Base-by-base conservation (phyloP, 371 early-diverging fungal species). In the Basidiobolus heterosporus region DNA sequence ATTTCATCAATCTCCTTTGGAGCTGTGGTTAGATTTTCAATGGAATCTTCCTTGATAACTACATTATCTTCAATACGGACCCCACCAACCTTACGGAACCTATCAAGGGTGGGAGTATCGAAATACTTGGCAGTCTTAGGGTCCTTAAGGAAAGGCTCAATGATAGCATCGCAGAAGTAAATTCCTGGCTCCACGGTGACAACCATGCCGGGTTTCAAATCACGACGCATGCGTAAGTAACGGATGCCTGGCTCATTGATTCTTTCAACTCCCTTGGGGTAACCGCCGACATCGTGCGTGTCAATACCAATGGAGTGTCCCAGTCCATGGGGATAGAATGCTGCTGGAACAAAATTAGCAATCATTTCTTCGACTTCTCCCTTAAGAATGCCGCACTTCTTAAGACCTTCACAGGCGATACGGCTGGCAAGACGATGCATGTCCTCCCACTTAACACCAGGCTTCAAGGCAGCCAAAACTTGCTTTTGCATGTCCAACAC, bases 181-280 rank as follows among this genome's bases (percentile, higher is more conserved):
- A 75, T 71, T 69, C 94, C 94, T 20, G 94, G 94, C 62, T 94
- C 94, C 24, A 91, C 87, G 13, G 94, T 94, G 36, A 94, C 82
- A 11, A 80, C 83, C 75, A 89, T 88, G 22, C 85, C 81, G 15
- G 74, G 59, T 48, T 71, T 66, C 42, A 94, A 70, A 9, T 61
- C 61, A 54, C 94, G 77, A 38, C 89, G 79, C 75, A 89, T 80
- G 35, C 94, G 80, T 51, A 94, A 64, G 59, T 89, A 77, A 44
- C 81, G 75, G 48, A 87, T 66, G 2, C 91, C 87, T 14, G 91
- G 91, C 13, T 66, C 79, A 46, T 77, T 62, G 54, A 88, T 80
- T 43, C 89, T 77, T 48, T 66, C 66, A 16, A 74, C 77, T 30
- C 30, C 30, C 18, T 49, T 44, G 17, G 88, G 88, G 56, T 91